Percentiles rank a stretch among this genome's conserved stretches.
phyloP scores from a whole-genome alignment of 805 yeast genomes.

The Clavispora vitiphila region DNA sequence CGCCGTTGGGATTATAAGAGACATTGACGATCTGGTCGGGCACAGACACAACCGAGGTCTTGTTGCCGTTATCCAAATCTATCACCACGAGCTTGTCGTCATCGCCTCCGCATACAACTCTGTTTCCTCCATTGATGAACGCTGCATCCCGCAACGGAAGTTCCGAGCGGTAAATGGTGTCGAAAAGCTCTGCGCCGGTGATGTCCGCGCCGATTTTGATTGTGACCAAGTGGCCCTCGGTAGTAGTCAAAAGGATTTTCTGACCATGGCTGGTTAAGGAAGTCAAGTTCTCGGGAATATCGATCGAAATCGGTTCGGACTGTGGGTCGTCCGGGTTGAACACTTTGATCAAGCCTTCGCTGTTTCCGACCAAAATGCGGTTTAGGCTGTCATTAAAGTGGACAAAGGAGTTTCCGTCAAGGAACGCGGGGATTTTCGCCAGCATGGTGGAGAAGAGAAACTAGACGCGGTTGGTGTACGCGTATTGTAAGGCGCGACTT shows the following conservation, averaged over 20 bases:
- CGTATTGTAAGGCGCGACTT: background rate
- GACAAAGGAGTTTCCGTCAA: conserved; percentile 38
- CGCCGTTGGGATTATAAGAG: conserved; percentile 53
- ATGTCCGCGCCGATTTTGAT: conserved; percentile 2
- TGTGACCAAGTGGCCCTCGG: conserved; percentile 34
- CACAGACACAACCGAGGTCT: conserved; percentile 27
- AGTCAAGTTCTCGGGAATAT: conserved; percentile 44
- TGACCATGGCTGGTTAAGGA: conserved; percentile 26
- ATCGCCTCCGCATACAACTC: conserved; percentile 62
- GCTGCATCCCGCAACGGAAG: conserved; percentile 47
- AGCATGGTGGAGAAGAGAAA: conserved; percentile 6
- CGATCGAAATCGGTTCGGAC: conserved; percentile 58
- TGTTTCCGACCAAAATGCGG: conserved; percentile 47
- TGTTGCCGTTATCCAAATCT: conserved; percentile 30
- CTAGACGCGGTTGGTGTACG: background rate
- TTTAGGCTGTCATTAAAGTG: conserved; percentile 19
- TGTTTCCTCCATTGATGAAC: conserved; percentile 57
- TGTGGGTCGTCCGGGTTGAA: conserved; percentile 45
- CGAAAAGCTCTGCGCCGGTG: conserved; percentile 26
- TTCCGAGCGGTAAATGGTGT: conserved; percentile 41
- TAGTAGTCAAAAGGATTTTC: conserved; percentile 31
- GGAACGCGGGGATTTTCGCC: conserved; percentile 31
- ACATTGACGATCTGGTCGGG: conserved; percentile 55
- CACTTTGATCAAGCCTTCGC: conserved; percentile 50
- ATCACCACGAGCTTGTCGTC: conserved; percentile 52